phyloP scores from a whole-genome alignment of 768 basidiomycete genomes.

The Ramaria sp. region DNA sequence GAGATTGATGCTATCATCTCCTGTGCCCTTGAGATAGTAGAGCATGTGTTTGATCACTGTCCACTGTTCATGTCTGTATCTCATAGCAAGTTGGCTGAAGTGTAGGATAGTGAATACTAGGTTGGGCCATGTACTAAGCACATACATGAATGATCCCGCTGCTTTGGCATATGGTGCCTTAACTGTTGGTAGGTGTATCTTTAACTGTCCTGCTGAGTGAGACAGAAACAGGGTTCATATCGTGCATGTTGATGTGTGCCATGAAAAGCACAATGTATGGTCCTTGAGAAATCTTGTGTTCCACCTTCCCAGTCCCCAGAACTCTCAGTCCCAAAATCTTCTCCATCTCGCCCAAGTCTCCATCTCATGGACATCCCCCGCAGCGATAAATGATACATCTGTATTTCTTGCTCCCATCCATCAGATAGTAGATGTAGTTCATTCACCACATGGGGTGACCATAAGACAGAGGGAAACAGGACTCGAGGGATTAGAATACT shows the following conservation, averaged over 20 bases:
- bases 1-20: constrained; percentile 9
- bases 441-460: too few species aligned
- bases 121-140: constrained; percentile 23
- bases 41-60: constrained; percentile 17
- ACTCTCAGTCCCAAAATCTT: constrained; percentile 29
- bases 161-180: constrained; percentile 16
- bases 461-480: too few species aligned
- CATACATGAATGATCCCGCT: constrained; percentile 22
- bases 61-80: constrained; percentile 17
- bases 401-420: too few species aligned
- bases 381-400: too few species aligned
- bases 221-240: constrained; percentile 6
- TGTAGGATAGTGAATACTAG: constrained; percentile 19
- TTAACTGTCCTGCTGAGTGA: constrained; percentile 9
- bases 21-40: constrained; percentile 20
- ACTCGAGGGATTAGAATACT: too few species aligned
- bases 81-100: constrained; percentile 17
- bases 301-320: constrained; percentile 11
- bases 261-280: constrained; percentile 9
- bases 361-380: too few species aligned
- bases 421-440: too few species aligned
- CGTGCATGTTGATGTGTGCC: constrained; percentile 5
- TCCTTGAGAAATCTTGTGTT: constrained; percentile 7
- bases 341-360: constrained; percentile 22
- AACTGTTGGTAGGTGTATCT: not conserved